These are phyloP conservation scores for Marasmius fiardii DNA, from an alignment of 1,284 basidiomycete genomes.

Conservation along the genomic window DNA sequence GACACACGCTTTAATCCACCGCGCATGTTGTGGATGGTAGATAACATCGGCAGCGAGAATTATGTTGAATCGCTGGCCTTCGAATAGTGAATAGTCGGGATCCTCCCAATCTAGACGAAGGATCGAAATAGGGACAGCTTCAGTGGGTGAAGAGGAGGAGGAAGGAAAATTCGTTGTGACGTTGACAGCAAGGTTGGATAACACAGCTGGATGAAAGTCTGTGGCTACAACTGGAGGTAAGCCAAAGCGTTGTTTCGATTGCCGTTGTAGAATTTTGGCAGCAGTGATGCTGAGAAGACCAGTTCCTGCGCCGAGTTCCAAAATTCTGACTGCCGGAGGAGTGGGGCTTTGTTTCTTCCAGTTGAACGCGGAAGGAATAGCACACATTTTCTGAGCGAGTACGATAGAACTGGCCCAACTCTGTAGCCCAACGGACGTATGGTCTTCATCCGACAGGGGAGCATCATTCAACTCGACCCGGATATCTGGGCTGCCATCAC, in stretches of 20 bases:
- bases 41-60: constrained; percentile 71
- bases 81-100: constrained; percentile 34
- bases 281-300: constrained; percentile 76
- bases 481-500: constrained; percentile 18
- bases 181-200: constrained; percentile 69
- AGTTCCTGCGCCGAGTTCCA: constrained; percentile 88
- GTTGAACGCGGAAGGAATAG: constrained; percentile 47
- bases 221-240: constrained; percentile 58
- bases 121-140: constrained; percentile 31
- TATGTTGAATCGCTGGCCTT: constrained; percentile 47
- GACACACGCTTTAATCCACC: constrained; percentile 63
- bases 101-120: constrained; percentile 69
- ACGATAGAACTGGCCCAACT: constrained; percentile 86
- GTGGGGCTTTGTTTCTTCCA: constrained; percentile 16
- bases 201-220: constrained; percentile 77
- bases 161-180: constrained; percentile 53
- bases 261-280: constrained; percentile 49
- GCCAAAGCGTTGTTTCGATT: not conserved
- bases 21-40: constrained; percentile 65
- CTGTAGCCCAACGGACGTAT: constrained; percentile 83
- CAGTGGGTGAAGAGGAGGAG: constrained; percentile 5
- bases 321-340: constrained; percentile 45
- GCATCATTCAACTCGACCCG: constrained; percentile 76
- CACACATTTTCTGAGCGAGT: constrained; percentile 68
- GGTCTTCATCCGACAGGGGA: constrained; percentile 64